Evolutionary conservation across 345 rosid genomes (phyloP).

Genomic region (Eucalyptus pauciflora): DNA sequence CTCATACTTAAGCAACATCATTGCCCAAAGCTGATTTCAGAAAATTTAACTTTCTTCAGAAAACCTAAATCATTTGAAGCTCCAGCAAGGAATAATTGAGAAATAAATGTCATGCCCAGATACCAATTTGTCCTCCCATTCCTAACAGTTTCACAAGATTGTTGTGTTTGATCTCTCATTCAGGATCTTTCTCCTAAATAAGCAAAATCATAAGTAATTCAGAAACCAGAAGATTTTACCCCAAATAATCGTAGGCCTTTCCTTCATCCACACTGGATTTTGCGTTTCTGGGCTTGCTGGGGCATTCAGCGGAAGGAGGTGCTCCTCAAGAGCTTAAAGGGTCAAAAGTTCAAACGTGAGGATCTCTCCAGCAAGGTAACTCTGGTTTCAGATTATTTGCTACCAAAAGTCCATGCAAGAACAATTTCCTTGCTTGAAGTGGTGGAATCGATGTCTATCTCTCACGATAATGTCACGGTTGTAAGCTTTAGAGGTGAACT

Average conservation of each 20-base stretch:
- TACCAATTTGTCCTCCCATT: not conserved
- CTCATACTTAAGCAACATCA: not conserved
- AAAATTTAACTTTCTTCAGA: not conserved
- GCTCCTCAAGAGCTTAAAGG: not conserved
- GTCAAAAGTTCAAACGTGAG: not conserved
- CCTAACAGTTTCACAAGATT: not conserved
- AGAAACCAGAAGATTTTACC: not conserved
- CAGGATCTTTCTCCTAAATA: not conserved
- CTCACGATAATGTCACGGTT: conserved; percentile 34
- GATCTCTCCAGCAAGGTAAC: not conserved
- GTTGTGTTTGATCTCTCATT: not conserved
- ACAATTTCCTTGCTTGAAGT: conserved; percentile 32
- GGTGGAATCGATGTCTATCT: conserved; percentile 37
- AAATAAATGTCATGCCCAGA: not conserved
- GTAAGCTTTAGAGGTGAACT: conserved; percentile 26
- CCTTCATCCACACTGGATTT: not conserved
- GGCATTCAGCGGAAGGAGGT: not conserved
- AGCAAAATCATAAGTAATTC: not conserved
- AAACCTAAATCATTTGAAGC: not conserved
- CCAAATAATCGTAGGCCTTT: not conserved
- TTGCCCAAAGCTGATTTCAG: not conserved
- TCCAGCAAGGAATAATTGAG: not conserved
- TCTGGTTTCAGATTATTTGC: not conserved
- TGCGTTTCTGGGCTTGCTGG: not conserved
- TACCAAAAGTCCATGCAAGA: conserved; percentile 41